Evolutionary conservation across 306 rosid species (phyloP).

Genomic region (Mimosa bimucronata): DNA sequence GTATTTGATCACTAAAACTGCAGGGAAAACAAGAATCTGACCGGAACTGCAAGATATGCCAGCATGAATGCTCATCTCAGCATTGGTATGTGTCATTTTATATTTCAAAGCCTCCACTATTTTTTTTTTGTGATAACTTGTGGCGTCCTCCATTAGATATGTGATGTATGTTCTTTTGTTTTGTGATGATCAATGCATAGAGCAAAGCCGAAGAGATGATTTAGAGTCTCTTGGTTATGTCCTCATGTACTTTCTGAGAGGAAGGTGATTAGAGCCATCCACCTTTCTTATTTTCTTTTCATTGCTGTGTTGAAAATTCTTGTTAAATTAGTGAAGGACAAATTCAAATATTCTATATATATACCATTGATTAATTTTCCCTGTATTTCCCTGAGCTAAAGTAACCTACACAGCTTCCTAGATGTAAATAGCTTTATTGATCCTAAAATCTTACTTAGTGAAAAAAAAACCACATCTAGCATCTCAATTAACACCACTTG

Average conservation of each 20-base stretch:
- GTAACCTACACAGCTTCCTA: too few relatives aligned
- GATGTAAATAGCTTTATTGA: too few relatives aligned
- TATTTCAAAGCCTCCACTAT: constrained; percentile 12
- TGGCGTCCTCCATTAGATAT: constrained; percentile 17
- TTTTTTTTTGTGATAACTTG: constrained; percentile 10
- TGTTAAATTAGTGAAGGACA: too few relatives aligned
- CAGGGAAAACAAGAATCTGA: constrained; percentile 91
- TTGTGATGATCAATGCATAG: constrained; percentile 47
- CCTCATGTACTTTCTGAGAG: constrained; percentile 83
- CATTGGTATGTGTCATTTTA: constrained; percentile 51
- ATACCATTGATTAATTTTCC: too few relatives aligned
- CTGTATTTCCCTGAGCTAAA: too few relatives aligned
- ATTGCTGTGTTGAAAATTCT: not conserved
- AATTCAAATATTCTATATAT: too few relatives aligned
- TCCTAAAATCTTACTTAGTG: too few relatives aligned
- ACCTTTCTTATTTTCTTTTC: constrained; percentile 21
- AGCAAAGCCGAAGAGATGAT: constrained; percentile 94
- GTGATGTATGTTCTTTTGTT: constrained; percentile 26
- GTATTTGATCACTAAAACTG: constrained; percentile 33
- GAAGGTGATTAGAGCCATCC: constrained; percentile 64
- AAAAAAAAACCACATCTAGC: too few relatives aligned
- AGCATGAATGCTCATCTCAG: constrained; percentile 92
- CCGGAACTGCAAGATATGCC: constrained; percentile 95
- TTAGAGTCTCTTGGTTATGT: constrained; percentile 91
- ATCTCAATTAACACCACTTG: too few relatives aligned